Conservation (phyloP, 495 filamentous ascomycete species). For the Neurospora sp. region DNA sequence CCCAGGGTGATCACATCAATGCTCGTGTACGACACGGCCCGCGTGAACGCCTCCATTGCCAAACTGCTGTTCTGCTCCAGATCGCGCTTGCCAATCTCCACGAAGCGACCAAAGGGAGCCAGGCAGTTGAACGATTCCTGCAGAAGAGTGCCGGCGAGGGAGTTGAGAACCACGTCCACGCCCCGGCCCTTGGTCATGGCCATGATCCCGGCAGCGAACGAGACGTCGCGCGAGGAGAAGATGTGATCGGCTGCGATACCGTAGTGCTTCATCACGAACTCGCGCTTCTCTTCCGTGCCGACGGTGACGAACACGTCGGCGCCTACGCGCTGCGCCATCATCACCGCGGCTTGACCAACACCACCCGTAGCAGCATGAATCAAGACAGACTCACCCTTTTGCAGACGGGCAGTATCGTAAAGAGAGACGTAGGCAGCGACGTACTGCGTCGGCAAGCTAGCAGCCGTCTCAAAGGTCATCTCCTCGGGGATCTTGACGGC, state of each 20-base stretch:
- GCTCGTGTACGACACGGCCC: constrained; percentile 21
- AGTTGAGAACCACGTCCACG: constrained; percentile 53
- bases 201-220: constrained; percentile 36
- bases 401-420: constrained; percentile 24
- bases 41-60: constrained; percentile 32
- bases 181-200: constrained; percentile 37
- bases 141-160: constrained; percentile 43
- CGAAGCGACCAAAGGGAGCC: constrained; percentile 44
- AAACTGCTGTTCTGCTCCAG: constrained; percentile 26
- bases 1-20: constrained; percentile 21
- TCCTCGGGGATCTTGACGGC: constrained; percentile 32
- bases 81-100: constrained; percentile 46
- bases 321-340: constrained; percentile 38
- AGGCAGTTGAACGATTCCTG: constrained; percentile 43
- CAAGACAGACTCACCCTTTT: constrained; percentile 44
- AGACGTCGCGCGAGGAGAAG: constrained; percentile 32
- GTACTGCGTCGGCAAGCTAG: constrained; percentile 42
- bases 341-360: constrained; percentile 49
- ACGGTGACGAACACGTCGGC: constrained; percentile 49
- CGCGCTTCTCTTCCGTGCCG: constrained; percentile 33
- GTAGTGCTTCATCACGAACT: constrained; percentile 34
- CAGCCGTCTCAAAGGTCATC: constrained; percentile 39
- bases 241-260: constrained; percentile 43
- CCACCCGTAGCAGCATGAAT: constrained; percentile 49
- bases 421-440: constrained; percentile 43